phyloP scores from a whole-genome alignment of 768 basidiomycete species.

The Mycena epipterygia region DNA sequence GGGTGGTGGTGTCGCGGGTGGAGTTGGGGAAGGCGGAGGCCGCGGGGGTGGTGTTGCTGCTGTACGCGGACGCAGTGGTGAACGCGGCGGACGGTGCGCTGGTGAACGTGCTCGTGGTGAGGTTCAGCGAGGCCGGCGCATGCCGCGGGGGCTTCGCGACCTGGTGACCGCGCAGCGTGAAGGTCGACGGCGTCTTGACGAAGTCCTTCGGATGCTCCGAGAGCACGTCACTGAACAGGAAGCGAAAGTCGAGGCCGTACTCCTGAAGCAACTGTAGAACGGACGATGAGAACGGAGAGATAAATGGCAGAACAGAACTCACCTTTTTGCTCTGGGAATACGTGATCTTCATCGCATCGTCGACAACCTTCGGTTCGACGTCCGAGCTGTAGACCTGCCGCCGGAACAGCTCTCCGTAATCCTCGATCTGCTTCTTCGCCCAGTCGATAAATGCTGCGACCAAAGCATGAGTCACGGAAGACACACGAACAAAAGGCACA shows the following conservation, averaged over 20 bases:
- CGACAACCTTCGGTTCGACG: conserved; percentile 74
- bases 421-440: conserved; percentile 89
- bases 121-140: conserved; percentile 24
- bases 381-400: conserved; percentile 93
- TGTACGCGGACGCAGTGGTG: conserved; percentile 20
- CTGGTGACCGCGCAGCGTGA: conserved; percentile 34
- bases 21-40: conserved; percentile 26
- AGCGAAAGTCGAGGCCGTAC: conserved; percentile 83
- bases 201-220: conserved; percentile 50
- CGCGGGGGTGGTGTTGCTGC: conserved; percentile 23
- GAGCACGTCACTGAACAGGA: conserved; percentile 70
- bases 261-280: conserved; percentile 69
- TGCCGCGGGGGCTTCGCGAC: conserved; percentile 31
- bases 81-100: background rate
- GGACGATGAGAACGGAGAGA: conserved; percentile 5
- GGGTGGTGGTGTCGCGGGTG: background rate
- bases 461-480: background rate
- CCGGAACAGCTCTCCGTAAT: conserved; percentile 87
- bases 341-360: conserved; percentile 85
- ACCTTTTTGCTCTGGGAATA: conserved; percentile 89
- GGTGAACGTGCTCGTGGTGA: conserved; percentile 3
- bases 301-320: conserved; percentile 27
- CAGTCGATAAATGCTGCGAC: conserved; percentile 90
- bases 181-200: conserved; percentile 20
- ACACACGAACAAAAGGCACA: conserved; percentile 41